These are phyloP conservation scores for Cyberlindnera suaveolens DNA, from an alignment of 805 yeast species.

Conservation along the genomic window DNA sequence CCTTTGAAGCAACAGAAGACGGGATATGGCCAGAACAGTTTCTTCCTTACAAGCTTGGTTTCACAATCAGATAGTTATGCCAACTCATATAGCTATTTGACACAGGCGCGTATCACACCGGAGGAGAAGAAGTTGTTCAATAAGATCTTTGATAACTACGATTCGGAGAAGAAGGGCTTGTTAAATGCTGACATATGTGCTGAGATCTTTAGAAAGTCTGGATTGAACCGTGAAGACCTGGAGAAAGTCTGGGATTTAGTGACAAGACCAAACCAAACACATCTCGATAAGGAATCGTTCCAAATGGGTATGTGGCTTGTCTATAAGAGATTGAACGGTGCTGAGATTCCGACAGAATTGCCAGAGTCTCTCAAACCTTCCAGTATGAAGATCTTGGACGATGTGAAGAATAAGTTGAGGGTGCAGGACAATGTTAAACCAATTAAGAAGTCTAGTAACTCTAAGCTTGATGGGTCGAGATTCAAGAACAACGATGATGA, in stretches of 20 bases:
- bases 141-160: slow-evolving; percentile 87
- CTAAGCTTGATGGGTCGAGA: slow-evolving; percentile 33
- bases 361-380: slow-evolving; percentile 93
- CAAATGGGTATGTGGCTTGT: slow-evolving; percentile 97
- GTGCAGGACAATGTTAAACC: slow-evolving; percentile 6
- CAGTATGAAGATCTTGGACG: slow-evolving; percentile 67
- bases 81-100: slow-evolving; percentile 23
- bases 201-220: slow-evolving; percentile 83
- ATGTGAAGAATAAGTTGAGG: slow-evolving; percentile 52
- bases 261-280: slow-evolving; percentile 80
- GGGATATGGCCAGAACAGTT: slow-evolving; percentile 37
- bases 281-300: slow-evolving; percentile 85
- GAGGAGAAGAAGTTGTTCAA: slow-evolving; percentile 85
- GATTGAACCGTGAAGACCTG: slow-evolving; percentile 78
- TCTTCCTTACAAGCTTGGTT: slow-evolving; percentile 45
- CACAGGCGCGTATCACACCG: slow-evolving; percentile 52
- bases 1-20: slow-evolving; percentile 39
- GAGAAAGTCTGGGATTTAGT: slow-evolving; percentile 89
- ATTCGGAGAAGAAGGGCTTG: slow-evolving; percentile 58
- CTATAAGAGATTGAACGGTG: slow-evolving; percentile 83
- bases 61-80: slow-evolving; percentile 43
- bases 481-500: slow-evolving; percentile 78
- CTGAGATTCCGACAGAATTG: slow-evolving; percentile 67
- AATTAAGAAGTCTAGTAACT: slow-evolving; percentile 22
- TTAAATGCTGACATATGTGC: slow-evolving; percentile 85